phyloP scores from a whole-genome alignment of 31 red algal genomes.

The Asparagopsis taxiformis region DNA sequence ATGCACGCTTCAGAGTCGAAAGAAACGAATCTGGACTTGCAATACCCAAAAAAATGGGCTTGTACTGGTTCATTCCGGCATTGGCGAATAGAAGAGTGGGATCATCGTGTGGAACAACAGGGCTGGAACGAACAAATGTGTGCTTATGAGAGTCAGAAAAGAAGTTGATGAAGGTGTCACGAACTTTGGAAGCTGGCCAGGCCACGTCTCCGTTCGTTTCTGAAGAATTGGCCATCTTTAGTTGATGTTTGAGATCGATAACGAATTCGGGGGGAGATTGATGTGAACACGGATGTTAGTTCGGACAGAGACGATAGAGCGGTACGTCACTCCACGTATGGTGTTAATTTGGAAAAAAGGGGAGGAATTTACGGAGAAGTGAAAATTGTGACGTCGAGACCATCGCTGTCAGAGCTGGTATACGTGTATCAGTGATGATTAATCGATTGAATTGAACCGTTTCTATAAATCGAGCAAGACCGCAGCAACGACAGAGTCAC shows the following conservation, averaged over 20 bases:
- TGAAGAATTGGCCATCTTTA: not conserved
- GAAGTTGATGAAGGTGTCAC: slow-evolving; percentile 61
- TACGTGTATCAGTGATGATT: too few relatives aligned
- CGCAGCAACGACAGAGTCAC: too few relatives aligned
- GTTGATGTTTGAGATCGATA: slow-evolving; percentile 2
- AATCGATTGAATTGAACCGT: too few relatives aligned
- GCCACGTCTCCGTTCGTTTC: not conserved
- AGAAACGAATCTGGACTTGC: slow-evolving; percentile 75
- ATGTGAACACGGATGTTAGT: too few relatives aligned
- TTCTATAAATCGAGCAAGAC: too few relatives aligned
- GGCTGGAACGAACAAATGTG: slow-evolving; percentile 69
- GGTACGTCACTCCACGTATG: too few relatives aligned
- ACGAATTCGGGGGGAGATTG: too few relatives aligned
- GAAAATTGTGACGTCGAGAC: too few relatives aligned
- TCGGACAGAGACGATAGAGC: too few relatives aligned
- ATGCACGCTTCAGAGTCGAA: slow-evolving; percentile 69
- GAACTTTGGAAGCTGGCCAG: slow-evolving; percentile 51
- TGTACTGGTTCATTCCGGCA: slow-evolving; percentile 99
- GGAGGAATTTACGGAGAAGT: too few relatives aligned
- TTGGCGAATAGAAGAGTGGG: slow-evolving; percentile 96
- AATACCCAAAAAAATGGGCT: slow-evolving; percentile 91
- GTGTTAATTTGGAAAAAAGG: too few relatives aligned
- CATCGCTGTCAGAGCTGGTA: too few relatives aligned
- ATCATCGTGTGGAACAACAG: slow-evolving; percentile 95
- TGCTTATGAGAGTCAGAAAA: slow-evolving; percentile 62